These are phyloP conservation scores for Cyclaneusma minus DNA, from an alignment of 2,329 filamentous ascomycete genomes.

Conservation along the genomic window DNA sequence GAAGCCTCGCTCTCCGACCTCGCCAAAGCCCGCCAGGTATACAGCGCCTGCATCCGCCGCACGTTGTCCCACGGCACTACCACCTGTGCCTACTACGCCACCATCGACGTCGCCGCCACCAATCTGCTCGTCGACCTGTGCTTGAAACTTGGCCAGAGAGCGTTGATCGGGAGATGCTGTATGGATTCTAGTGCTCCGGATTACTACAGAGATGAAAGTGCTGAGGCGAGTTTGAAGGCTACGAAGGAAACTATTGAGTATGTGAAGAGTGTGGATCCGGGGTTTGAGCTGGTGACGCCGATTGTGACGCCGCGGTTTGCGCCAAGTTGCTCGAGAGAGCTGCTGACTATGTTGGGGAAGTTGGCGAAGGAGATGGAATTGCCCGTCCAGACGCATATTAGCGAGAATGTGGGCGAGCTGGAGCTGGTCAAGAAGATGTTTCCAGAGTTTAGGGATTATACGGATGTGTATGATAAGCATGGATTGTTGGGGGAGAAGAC, in stretches of 20 bases:
- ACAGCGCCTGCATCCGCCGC: constrained; percentile 60
- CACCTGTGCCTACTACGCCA: constrained; percentile 88
- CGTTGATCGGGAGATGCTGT: constrained; percentile 85
- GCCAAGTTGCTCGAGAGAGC: constrained; percentile 40
- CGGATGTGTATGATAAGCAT: constrained; percentile 61
- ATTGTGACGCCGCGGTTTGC: constrained; percentile 67
- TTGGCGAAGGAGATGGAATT: constrained; percentile 47
- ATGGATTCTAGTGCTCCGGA: constrained; percentile 69
- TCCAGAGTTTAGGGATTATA: constrained; percentile 47
- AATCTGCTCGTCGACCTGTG: constrained; percentile 82
- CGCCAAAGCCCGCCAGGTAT: constrained; percentile 51
- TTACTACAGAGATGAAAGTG: constrained; percentile 63
- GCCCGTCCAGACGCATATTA: constrained; percentile 78
- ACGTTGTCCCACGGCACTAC: constrained; percentile 87
- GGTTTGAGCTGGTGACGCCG: constrained; percentile 49
- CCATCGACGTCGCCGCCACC: constrained; percentile 73
- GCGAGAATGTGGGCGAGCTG: constrained; percentile 66
- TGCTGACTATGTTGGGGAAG: constrained; percentile 47
- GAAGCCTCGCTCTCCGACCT: constrained; percentile 59
- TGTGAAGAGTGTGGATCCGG: constrained; percentile 43
- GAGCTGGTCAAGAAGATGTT: constrained; percentile 56
- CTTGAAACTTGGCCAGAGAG: constrained; percentile 64
- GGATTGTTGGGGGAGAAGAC: constrained; percentile 57
- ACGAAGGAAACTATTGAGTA: constrained; percentile 30
- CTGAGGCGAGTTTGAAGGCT: constrained; percentile 37